Conservation (phyloP, 805 yeast genomes). For the Cyberlindnera galapagoensis region DNA sequence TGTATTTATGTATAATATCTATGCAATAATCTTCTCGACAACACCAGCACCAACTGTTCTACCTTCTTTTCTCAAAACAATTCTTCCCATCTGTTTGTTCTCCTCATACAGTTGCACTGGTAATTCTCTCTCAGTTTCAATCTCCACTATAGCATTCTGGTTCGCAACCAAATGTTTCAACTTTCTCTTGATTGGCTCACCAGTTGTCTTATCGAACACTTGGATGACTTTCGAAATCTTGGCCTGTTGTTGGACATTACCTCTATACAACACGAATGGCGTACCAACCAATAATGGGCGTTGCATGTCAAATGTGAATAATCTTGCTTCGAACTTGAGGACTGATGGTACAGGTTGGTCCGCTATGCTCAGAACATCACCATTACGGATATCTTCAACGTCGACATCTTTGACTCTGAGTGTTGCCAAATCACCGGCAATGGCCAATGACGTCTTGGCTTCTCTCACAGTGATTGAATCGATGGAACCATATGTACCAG, state of each 20-base stretch:
- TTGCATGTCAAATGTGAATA: slow-evolving; percentile 84
- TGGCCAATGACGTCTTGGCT: slow-evolving; percentile 71
- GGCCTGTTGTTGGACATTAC: slow-evolving; percentile 92
- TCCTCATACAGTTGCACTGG: slow-evolving; percentile 93
- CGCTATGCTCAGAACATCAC: slow-evolving; percentile 90
- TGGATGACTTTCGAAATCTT: slow-evolving; percentile 71
- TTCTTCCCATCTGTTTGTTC: slow-evolving; percentile 96
- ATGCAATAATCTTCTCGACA: slow-evolving; percentile 62
- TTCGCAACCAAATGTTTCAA: slow-evolving; percentile 96
- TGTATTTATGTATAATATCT: too few species aligned
- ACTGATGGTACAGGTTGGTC: slow-evolving; percentile 84
- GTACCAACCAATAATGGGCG: slow-evolving; percentile 89
- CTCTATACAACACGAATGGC: slow-evolving; percentile 88
- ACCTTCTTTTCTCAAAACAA: slow-evolving; percentile 99
- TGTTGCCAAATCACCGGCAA: slow-evolving; percentile 90
- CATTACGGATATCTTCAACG: slow-evolving; percentile 85
- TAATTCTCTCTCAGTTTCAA: slow-evolving; percentile 78
- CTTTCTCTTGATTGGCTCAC: slow-evolving; percentile 70
- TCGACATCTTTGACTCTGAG: slow-evolving; percentile 89
- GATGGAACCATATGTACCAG: slow-evolving; percentile 85
- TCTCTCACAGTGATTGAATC: slow-evolving; percentile 89
- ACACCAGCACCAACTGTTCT: slow-evolving; percentile 99
- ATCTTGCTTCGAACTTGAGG: slow-evolving; percentile 73
- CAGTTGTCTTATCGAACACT: slow-evolving; percentile 90
- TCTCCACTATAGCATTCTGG: slow-evolving; percentile 90